Base-by-base conservation (phyloP, 2,329 filamentous ascomycete genomes). In the Fusarium sp. region DNA sequence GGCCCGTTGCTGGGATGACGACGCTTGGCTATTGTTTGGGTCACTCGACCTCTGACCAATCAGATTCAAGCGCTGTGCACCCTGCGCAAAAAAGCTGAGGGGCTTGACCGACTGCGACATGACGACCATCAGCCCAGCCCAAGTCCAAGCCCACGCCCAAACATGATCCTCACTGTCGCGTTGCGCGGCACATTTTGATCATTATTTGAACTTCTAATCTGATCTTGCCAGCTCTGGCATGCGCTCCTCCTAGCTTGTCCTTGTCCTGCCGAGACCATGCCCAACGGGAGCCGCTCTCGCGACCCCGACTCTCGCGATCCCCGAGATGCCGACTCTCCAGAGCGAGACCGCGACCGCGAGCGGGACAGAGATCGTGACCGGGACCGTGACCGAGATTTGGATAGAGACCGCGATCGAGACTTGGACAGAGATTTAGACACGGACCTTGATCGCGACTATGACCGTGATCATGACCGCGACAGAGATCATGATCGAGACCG, bases 261-360 rank as follows among this genome's bases (percentile, higher is more conserved):
- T 49, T 42, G 66, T 51, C 62, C 62, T 65, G 57, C 29, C 64
- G 38, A 42, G 31, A 73, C 58, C 31, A 74, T 74, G 72, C 67
- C 69, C 27, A 65, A 69, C 72, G 68, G 65, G 56, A 66, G 55
- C 61, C 61, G 55, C 40, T 70, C 72, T 57, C 71, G 70, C 64
- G 68, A 69, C 63, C 70, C 72, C 38, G 72, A 74, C 53, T 70
- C 68, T 31, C 59, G 56, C 25, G 71, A 73, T 55, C 61, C 69
- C 58, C 69, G 65, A 56, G 69, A 74, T 38, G 62, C 58, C 40
- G 73, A 75, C 44, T 71, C 68, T 33, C 60, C 59, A 23, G 72
- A 73, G 56, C 62, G 50, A 23, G 58, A 60, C 14, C 46, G 27
- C 11, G 46, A 60, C 58, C n/a, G 34, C 10, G 44, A 53, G 1